A percentile compares a stretch with the other conserved stretches of the same genome.
phyloP scores from a whole-genome alignment of 2,329 filamentous ascomycete genomes.

The Apiospora phragmitis region DNA sequence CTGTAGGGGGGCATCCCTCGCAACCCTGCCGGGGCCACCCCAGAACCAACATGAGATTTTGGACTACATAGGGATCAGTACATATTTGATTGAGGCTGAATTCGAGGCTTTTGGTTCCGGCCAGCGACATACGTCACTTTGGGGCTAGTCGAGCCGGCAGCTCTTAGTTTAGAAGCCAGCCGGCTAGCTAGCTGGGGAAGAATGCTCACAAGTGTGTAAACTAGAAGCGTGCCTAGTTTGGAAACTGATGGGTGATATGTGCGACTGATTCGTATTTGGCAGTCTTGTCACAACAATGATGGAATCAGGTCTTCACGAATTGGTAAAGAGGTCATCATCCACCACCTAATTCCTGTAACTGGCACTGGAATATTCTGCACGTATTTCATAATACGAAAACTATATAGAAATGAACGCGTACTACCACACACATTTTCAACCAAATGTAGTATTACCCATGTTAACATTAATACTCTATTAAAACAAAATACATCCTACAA shows the following conservation, averaged over 20 bases:
- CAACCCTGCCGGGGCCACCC: neutral
- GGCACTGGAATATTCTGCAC: too few relatives aligned
- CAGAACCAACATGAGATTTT: neutral
- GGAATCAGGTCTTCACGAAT: neutral
- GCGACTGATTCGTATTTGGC: neutral
- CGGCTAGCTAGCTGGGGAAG: neutral
- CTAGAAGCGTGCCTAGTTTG: neutral
- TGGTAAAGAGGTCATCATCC: neutral
- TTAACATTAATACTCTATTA: too few relatives aligned
- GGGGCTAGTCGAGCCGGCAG: neutral
- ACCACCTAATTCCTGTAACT: too few relatives aligned
- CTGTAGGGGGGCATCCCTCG: neutral
- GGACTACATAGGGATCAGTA: neutral
- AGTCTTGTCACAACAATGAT: neutral
- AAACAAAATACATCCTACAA: neutral
- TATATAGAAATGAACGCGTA: neutral
- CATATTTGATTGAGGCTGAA: neutral
- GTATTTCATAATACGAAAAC: neutral
- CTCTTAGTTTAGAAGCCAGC: neutral
- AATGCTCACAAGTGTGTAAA: neutral
- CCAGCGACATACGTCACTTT: neutral
- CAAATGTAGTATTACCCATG: too few relatives aligned
- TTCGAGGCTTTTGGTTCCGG: neutral
- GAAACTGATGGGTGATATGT: neutral
- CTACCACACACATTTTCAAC: too few relatives aligned